Conservation (phyloP, 2,329 filamentous ascomycete genomes). For the Rhynchosporium graminicola region DNA sequence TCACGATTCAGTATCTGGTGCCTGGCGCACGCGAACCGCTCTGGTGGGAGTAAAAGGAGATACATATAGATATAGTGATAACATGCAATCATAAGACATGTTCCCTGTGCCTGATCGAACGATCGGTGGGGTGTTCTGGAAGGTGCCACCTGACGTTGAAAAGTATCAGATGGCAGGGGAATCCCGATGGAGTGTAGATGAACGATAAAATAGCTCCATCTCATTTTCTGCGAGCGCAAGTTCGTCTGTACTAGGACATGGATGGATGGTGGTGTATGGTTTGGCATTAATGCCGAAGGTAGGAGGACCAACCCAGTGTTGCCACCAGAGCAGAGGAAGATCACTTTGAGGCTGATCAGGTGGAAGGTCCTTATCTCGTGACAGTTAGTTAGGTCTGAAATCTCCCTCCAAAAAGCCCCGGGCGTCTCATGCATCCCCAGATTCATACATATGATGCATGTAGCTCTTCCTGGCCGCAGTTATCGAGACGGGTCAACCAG, state of each 20-base stretch:
- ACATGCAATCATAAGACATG: constrained; percentile 8
- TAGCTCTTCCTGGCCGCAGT: constrained; percentile 7
- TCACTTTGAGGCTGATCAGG: background rate
- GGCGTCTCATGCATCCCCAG: background rate
- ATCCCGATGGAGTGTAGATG: background rate
- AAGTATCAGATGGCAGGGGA: constrained; percentile 14
- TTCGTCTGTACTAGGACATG: constrained; percentile 2
- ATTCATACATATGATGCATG: constrained; percentile 6
- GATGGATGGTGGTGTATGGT: background rate
- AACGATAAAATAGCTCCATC: background rate
- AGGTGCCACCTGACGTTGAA: constrained; percentile 4
- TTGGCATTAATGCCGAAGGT: background rate
- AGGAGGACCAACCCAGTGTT: background rate
- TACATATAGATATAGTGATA: background rate
- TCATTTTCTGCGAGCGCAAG: background rate
- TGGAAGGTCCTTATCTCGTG: constrained; percentile 1
- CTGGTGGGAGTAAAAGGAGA: background rate
- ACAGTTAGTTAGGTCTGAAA: background rate
- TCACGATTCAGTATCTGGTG: constrained; percentile 4
- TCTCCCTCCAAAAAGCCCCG: background rate
- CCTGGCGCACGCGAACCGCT: background rate
- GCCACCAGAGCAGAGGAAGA: background rate
- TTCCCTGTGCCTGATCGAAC: constrained; percentile 11
- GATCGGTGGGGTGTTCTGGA: background rate
- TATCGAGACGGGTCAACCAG: background rate